These are phyloP conservation scores for Paramecium pentaurelia DNA, from an alignment of 73 alveolate species.

Conservation along the genomic window DNA sequence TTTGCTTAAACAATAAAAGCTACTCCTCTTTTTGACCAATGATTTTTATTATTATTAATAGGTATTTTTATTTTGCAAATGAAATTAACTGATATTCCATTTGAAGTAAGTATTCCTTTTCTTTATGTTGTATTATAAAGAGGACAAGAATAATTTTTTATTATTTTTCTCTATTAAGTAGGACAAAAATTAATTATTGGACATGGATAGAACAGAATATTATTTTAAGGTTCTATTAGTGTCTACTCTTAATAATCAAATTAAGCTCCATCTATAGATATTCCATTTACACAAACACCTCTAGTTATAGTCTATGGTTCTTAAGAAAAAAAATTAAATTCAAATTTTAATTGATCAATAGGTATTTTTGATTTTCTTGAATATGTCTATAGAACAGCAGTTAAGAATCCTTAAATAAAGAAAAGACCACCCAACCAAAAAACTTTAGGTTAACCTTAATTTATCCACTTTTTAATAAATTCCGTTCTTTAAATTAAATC, in stretches of 20 bases:
- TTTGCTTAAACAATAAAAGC: neutral
- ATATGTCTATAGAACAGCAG: constrained; percentile 81
- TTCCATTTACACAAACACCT: constrained; percentile 63
- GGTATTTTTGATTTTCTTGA: constrained; percentile 77
- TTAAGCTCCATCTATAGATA: constrained; percentile 34
- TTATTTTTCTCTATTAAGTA: constrained; percentile 61
- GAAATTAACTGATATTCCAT: neutral
- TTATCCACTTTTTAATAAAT: constrained; percentile 81
- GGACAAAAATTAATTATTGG: neutral
- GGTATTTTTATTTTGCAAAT: constrained; percentile 79
- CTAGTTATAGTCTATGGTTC: constrained; percentile 63
- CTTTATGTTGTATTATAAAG: constrained; percentile 90
- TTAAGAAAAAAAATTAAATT: constrained; percentile 69
- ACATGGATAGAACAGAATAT: neutral
- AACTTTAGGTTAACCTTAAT: constrained; percentile 77
- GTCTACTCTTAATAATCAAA: neutral
- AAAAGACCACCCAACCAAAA: constrained; percentile 86
- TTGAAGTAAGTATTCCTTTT: constrained; percentile 67
- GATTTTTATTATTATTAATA: neutral
- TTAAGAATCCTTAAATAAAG: constrained; percentile 79
- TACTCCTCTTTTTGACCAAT: constrained; percentile 2
- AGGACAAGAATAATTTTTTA: constrained; percentile 84
- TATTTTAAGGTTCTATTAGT: neutral
- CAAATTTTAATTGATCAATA: constrained; percentile 79
- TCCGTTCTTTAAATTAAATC: constrained; percentile 77